Percentiles rank a stretch among this genome's conserved stretches.
Evolutionary conservation across 2,329 filamentous ascomycete genomes (phyloP).

Genomic region (Ophiostoma ips): DNA sequence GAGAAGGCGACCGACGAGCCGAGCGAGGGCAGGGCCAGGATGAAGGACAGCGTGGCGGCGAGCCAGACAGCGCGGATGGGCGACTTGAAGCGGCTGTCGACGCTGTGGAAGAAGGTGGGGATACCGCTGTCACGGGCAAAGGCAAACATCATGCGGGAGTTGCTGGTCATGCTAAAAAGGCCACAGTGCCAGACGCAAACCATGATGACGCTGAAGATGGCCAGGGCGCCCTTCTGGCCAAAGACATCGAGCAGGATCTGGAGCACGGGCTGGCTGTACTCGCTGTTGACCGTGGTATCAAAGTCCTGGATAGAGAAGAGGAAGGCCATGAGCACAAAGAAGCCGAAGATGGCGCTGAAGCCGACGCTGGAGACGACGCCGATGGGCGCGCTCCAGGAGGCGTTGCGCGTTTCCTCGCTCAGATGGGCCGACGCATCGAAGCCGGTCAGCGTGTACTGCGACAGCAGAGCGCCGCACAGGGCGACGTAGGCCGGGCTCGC

Average conservation of each 20-base stretch:
- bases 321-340: constrained; percentile 42
- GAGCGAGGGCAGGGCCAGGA: constrained; percentile 39
- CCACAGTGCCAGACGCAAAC: constrained; percentile 48
- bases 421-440: constrained; percentile 44
- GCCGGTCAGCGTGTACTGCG: constrained; percentile 33
- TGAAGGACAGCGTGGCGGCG: constrained; percentile 37
- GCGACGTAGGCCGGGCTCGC: constrained; percentile 41
- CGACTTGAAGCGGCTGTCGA: constrained; percentile 33
- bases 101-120: constrained; percentile 38
- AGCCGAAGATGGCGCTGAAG: constrained; percentile 42
- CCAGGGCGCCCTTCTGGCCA: constrained; percentile 40
- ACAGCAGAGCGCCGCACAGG: constrained; percentile 37
- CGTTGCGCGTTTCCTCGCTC: constrained; percentile 42
- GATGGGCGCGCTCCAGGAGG: constrained; percentile 41
- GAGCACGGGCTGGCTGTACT: constrained; percentile 38
- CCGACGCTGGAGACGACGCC: constrained; percentile 43
- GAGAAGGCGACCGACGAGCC: constrained; percentile 41
- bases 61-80: constrained; percentile 43
- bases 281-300: constrained; percentile 28
- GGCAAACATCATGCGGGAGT: constrained; percentile 46
- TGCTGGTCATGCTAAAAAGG: constrained; percentile 42
- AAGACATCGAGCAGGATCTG: constrained; percentile 45
- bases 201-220: constrained; percentile 40
- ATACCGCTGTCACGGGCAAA: constrained; percentile 43
- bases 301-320: constrained; percentile 47